Base-by-base conservation (phyloP, 768 basidiomycete species). In the Tricholomella constricta region DNA sequence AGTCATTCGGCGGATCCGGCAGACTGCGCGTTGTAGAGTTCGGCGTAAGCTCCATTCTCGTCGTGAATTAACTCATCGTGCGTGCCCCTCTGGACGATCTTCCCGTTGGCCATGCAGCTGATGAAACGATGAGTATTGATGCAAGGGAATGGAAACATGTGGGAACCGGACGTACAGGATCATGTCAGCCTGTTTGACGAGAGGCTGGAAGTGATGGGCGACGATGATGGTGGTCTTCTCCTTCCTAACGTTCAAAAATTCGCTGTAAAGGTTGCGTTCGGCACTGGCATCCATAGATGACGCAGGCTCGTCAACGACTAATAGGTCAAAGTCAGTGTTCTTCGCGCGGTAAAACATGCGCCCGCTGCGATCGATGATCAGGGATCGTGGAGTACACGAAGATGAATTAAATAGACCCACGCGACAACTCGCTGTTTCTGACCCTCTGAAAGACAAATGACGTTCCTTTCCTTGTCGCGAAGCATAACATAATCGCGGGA, bases 381-480 rank as follows among this genome's bases (percentile, higher is more conserved):
- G 58, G 27, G 42, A 44, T 26, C 54, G 31, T 47, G 31, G 47
- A 14, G 37, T 48, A 34, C 15, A 38, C 11, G 4, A 26, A 56
- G 44, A 32, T 15, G 38, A 35, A 22, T 22, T 29, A 51, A 53
- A 19, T 56, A 15, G 0, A 73, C 80, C 45, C 56, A 80, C 81
- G 77, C 79, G 5, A 77, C 68, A 10, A 83, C 53, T 2, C 77
- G 72, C 61, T 82, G 82, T 40, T 62, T 73, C 60, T 83, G 79
- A 2, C 77, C 80, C 15, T 71, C 76, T 46, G 75, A 70, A 45
- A 77, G 55, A 52, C 68, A 55, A 50, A 70, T 59, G 45, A 62
- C 45, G 60, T 71, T 68, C 23, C 48, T 29, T 27, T 56, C 53
- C 8, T 69, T 57, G 2, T 67, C 62, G 49, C 72, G 67, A 5